A percentile compares a stretch with the other conserved stretches of the same genome.
Conservation (phyloP, 208 protist species). For the Trypanosoma vivax region DNA sequence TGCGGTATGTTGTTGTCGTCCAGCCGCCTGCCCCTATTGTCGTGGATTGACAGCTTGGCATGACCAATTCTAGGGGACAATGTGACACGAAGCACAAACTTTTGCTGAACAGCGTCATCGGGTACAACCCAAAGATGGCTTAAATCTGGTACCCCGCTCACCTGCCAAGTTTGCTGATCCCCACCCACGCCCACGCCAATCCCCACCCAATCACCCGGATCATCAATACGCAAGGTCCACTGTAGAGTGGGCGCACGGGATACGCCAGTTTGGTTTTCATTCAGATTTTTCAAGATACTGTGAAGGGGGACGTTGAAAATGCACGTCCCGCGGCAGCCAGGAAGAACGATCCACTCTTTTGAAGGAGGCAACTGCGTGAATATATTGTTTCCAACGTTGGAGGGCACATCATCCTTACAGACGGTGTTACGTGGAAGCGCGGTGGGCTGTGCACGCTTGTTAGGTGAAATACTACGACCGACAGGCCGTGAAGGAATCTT, state of each 20-base stretch:
- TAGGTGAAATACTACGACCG: too few relatives aligned
- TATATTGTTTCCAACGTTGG: neutral
- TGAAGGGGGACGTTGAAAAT: slow-evolving; percentile 66
- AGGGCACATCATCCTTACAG: neutral
- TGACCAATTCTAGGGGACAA: slow-evolving; percentile 41
- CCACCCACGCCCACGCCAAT: slow-evolving; percentile 79
- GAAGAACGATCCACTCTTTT: slow-evolving; percentile 26
- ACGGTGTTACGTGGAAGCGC: neutral
- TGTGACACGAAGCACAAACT: slow-evolving; percentile 50
- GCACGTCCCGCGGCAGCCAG: slow-evolving; percentile 63
- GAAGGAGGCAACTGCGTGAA: neutral
- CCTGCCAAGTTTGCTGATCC: slow-evolving; percentile 47
- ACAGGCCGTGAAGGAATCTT: too few relatives aligned
- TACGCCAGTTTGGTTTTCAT: slow-evolving; percentile 11
- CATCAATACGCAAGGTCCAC: slow-evolving; percentile 65
- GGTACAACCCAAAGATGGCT: slow-evolving; percentile 83
- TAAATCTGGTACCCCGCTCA: slow-evolving; percentile 49
- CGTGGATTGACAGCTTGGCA: slow-evolving; percentile 74
- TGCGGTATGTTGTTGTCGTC: slow-evolving; percentile 76
- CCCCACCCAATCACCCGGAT: slow-evolving; percentile 81
- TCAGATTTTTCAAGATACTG: slow-evolving; percentile 30
- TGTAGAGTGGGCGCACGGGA: slow-evolving; percentile 25
- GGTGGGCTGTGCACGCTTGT: too few relatives aligned
- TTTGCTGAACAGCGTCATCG: slow-evolving; percentile 15
- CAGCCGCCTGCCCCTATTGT: slow-evolving; percentile 49